Base-by-base conservation (phyloP, 2,329 filamentous ascomycete genomes). In the Clarireedia monteithiana region DNA sequence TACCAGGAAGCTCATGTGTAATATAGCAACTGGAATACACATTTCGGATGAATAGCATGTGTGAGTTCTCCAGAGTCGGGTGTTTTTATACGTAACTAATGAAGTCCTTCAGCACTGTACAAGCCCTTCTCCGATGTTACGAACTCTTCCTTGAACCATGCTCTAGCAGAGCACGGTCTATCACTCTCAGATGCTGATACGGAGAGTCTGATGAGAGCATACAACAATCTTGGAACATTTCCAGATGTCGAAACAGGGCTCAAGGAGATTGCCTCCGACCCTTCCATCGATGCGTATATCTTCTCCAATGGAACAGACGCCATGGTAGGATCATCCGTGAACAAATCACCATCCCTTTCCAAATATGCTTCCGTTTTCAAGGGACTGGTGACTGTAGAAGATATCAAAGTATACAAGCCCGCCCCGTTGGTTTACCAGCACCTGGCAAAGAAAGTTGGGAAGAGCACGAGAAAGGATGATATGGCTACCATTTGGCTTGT, bases 11-110 rank as follows among this genome's bases (percentile, higher is more conserved):
- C 17, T 44, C 38, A 42, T 5, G 44, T 53, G 10, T 12, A 9
- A 34, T 6, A 17, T 17, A 54, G 52, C 87, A 91, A 69, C 74
- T 91, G 7, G 87, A 90, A 69, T 91, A 90, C 64, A 89, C 86
- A 40, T 91, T 85, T 85, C 75, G 87, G 51, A 71, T 86, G 61
- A 90, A 84, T 65, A 85, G 82, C 74, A 91, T 91, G 86, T 78
- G 87, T 86, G 72, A 59, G 73, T 69, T 46, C 14, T 36, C 44
- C 9, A 51, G 3, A 3, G 14, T 23, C 10, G 12, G 30, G 9
- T 27, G 9, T 27, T n/a, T 12, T 26, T 6, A 2, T 4, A n/a
- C 14, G 6, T 14, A 44, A 3, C 17, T 6, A 15, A 49, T 48
- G 39, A 7, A 4, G 27, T 12, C 27, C 34, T 49, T 48, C 62